A percentile compares a stretch with the other conserved stretches of the same genome.
Evolutionary conservation across 2,329 filamentous ascomycete species (phyloP).

Genomic region (Rhinocladiella similis): DNA sequence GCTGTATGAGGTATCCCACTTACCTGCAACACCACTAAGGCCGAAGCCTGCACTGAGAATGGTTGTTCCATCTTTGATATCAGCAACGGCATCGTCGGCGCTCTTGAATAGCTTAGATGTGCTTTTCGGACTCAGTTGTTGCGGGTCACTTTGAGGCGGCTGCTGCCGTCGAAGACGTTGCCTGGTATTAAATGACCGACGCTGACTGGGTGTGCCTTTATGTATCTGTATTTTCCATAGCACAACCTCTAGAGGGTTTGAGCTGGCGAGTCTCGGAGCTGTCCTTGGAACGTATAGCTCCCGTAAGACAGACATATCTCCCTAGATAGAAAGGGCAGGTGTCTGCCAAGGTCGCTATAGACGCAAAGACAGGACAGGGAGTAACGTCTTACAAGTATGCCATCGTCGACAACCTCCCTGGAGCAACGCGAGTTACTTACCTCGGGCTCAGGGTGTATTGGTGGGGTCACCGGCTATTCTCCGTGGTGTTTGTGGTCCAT

Average conservation of each 20-base stretch:
- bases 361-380: not conserved
- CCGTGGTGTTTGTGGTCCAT: not conserved
- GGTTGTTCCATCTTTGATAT: conserved; percentile 68
- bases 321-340: not conserved
- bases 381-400: no score
- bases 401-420: no score
- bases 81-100: conserved; percentile 68
- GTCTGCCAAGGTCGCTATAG: not conserved
- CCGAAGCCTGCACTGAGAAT: conserved; percentile 79
- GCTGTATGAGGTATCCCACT: not conserved
- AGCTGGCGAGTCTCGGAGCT: not conserved
- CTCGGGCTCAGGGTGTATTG: not conserved
- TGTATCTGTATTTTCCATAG: not conserved
- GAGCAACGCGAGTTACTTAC: no score
- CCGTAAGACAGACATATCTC: not conserved
- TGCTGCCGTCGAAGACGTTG: not conserved
- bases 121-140: conserved; percentile 18
- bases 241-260: not conserved
- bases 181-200: not conserved
- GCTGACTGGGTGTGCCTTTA: not conserved
- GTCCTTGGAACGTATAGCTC: not conserved
- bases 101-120: conserved; percentile 39
- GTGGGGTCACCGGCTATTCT: not conserved
- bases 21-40: conserved; percentile 73
- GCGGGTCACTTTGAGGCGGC: not conserved